These are phyloP conservation scores for Penicillium ochrochloron DNA, from an alignment of 495 filamentous ascomycete species.

Conservation along the genomic window DNA sequence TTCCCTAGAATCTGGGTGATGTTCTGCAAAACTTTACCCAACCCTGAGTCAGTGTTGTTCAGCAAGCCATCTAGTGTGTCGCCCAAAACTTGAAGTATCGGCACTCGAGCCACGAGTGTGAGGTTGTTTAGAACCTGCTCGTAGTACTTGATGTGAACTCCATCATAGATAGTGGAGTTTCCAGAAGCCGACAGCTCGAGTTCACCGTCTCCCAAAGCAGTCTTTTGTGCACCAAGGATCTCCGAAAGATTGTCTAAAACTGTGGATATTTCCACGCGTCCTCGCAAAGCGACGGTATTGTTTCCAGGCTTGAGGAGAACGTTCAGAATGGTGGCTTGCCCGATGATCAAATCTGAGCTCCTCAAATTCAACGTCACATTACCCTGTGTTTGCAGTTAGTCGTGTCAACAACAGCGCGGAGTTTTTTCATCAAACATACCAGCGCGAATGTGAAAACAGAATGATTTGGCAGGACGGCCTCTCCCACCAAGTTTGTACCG, in stretches of 20 bases:
- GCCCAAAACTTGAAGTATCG: slow-evolving; percentile 40
- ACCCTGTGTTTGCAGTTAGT: slow-evolving; percentile 27
- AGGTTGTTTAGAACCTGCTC: slow-evolving; percentile 50
- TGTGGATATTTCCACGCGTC: slow-evolving; percentile 30
- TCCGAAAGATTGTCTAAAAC: slow-evolving; percentile 39
- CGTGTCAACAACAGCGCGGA: background rate
- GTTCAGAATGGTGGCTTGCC: slow-evolving; percentile 45
- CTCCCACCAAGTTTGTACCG: slow-evolving; percentile 38
- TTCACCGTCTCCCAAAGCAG: slow-evolving; percentile 40
- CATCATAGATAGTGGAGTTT: slow-evolving; percentile 48
- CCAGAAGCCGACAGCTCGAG: slow-evolving; percentile 46
- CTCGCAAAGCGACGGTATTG: slow-evolving; percentile 47
- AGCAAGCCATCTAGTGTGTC: slow-evolving; percentile 32
- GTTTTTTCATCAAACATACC: slow-evolving; percentile 15
- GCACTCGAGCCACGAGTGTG: slow-evolving; percentile 39
- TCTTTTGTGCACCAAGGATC: slow-evolving; percentile 38
- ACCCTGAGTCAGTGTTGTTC: slow-evolving; percentile 10
- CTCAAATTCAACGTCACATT: slow-evolving; percentile 50
- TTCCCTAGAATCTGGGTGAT: slow-evolving; percentile 13
- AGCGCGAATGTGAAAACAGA: slow-evolving; percentile 51
- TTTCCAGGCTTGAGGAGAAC: slow-evolving; percentile 49
- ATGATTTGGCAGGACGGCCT: slow-evolving; percentile 49
- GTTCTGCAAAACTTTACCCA: slow-evolving; percentile 17
- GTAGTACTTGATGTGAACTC: slow-evolving; percentile 47
- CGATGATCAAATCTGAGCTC: slow-evolving; percentile 43